phyloP scores from a whole-genome alignment of 2,329 filamentous ascomycete genomes.

The Colletotrichum graminicola region DNA sequence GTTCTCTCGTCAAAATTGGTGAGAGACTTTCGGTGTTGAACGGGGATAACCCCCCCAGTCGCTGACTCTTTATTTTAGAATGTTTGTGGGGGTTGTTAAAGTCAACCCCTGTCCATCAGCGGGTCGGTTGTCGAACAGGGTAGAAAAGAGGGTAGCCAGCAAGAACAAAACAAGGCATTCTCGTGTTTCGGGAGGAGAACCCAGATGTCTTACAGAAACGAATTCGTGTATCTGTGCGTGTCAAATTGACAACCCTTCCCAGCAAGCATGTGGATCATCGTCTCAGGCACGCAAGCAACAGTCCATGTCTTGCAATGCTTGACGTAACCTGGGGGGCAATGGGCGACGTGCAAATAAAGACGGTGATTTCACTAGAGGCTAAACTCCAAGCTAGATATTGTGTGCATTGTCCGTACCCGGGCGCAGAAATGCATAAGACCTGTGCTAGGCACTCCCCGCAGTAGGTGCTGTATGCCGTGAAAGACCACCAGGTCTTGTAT shows the following conservation, averaged over 20 bases:
- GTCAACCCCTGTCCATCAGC: constrained; percentile 24
- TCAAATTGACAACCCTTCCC: neutral
- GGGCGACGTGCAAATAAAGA: constrained; percentile 28
- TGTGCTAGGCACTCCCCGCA: neutral
- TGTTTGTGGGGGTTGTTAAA: constrained; percentile 24
- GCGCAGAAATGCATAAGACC: constrained; percentile 21
- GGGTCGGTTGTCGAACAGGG: constrained; percentile 2
- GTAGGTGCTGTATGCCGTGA: neutral
- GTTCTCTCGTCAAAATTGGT: constrained; percentile 12
- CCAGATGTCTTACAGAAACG: neutral
- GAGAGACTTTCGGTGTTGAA: constrained; percentile 5
- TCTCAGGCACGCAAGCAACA: neutral
- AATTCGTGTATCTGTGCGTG: neutral
- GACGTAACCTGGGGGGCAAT: neutral
- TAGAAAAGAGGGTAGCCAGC: neutral
- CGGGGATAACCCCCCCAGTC: constrained; percentile 30
- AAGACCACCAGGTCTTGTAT: constrained; percentile 2
- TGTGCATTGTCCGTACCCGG: constrained; percentile 18
- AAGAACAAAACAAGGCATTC: constrained; percentile 15
- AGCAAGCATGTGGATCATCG: neutral
- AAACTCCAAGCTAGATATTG: constrained; percentile 23
- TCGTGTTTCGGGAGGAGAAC: constrained; percentile 3
- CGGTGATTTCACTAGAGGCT: constrained; percentile 30
- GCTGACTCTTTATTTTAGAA: constrained; percentile 13
- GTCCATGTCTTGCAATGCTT: neutral